Percentiles rank a stretch among this genome's conserved stretches.
These are phyloP conservation scores for Lactarius vividus DNA, from an alignment of 768 basidiomycete genomes.

Conservation along the genomic window DNA sequence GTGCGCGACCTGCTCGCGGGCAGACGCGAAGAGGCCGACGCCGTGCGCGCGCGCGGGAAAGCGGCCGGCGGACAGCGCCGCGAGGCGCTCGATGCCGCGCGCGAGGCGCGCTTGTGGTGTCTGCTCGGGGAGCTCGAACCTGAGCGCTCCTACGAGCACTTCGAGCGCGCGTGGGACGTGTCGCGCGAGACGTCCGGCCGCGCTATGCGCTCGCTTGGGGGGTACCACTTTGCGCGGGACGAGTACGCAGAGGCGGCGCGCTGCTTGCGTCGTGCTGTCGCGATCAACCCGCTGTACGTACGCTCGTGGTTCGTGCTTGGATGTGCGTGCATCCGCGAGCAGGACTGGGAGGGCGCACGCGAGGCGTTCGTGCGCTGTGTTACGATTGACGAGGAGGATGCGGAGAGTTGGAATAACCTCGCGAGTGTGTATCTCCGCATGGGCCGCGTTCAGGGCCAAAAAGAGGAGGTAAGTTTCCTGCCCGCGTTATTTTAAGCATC, in stretches of 20 bases:
- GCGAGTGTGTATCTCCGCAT: conserved; percentile 92
- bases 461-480: conserved; percentile 30
- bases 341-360: conserved; percentile 81
- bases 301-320: conserved; percentile 97
- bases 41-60: conserved; percentile 53
- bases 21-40: conserved; percentile 77
- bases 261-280: conserved; percentile 71
- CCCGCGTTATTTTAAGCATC: too few relatives aligned
- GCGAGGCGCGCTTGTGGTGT: conserved; percentile 94
- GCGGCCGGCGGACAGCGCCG: conserved; percentile 41
- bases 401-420: conserved; percentile 97
- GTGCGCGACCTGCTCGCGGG: conserved; percentile 86
- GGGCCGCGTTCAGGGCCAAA: conserved; percentile 38
- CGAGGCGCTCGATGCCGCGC: conserved; percentile 52
- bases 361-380: conserved; percentile 86
- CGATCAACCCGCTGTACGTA: conserved; percentile 84
- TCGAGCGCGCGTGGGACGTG: conserved; percentile 79
- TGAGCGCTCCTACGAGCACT: conserved; percentile 65
- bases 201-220: conserved; percentile 90
- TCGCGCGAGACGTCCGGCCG: conserved; percentile 80
- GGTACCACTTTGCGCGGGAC: conserved; percentile 67
- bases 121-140: conserved; percentile 90
- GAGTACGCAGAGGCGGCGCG: conserved; percentile 61
- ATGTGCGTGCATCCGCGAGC: conserved; percentile 77
- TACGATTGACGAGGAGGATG: conserved; percentile 91